Base-by-base conservation (phyloP, 1,284 basidiomycete species). In the Pholiota adiposa region DNA sequence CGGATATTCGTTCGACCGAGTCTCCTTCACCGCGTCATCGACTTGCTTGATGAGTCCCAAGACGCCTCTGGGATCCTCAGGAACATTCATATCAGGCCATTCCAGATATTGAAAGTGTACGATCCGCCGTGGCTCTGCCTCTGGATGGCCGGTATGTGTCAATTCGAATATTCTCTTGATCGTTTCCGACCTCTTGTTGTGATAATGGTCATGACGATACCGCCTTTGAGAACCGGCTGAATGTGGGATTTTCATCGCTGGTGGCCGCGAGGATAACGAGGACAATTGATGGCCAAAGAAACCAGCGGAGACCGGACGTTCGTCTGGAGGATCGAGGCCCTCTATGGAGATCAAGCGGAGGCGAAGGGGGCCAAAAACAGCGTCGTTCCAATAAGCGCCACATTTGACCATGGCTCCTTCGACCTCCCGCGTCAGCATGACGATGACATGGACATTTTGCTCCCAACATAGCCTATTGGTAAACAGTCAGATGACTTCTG, bases 61-160 rank as follows among this genome's bases (percentile, higher is more conserved):
- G 25, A 97, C 77, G 3, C 89, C 88, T 4, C 83, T 78, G 0
- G 94, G 88, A 59, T 92, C 86, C 8, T 90, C 87, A 1, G 96
- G 95, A 2, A 97, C 93, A 71, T 96, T 95, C 78, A 97, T 90
- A 70, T 98, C 95, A 1, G 94, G 93, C 95, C 95, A 98, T 31
- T 89, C 88, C 51, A 95, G 81, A 69, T 94, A 97, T 72, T 98
- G 95, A 49, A 97, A 77, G 69, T 97, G 95, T 1, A 86, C 82
- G 12, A 94, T 78, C 60, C 77, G 81, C 16, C 93, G 80, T 1
- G 87, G 79, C 0, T 82, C 79, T 12, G 82, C 77, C 14, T 81
- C 74, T 0, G 90, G 88, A 63, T 87, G 84, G 21, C 75, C 79
- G 1, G 75, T 73, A 69, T 94, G 85, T 34, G 79, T 80, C 43